Evolutionary conservation across 805 yeast species (phyloP).

Genomic region (Starmerella sirachaensis): DNA sequence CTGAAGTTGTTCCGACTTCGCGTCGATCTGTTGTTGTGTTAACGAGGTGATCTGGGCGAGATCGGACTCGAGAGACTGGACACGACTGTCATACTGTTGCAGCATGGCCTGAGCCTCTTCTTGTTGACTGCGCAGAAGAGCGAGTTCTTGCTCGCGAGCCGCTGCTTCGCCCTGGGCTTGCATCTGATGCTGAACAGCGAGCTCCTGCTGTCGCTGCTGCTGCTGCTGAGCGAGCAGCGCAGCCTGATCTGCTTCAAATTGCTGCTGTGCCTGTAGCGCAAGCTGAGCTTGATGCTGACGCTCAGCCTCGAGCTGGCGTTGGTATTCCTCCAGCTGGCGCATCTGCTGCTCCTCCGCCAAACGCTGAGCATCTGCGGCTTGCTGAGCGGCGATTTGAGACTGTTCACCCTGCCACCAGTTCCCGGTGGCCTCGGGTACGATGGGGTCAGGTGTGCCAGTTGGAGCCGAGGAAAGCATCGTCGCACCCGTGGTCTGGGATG

Average conservation of each 20-base stretch:
- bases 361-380: no score
- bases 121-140: slow-evolving; percentile 64
- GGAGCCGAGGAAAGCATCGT: slow-evolving; percentile 1
- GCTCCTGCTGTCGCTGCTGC: slow-evolving; percentile 44
- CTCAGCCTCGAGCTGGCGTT: slow-evolving; percentile 49
- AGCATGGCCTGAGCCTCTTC: slow-evolving; percentile 75
- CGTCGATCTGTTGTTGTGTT: slow-evolving; percentile 58
- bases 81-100: slow-evolving; percentile 78
- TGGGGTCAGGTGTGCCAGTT: slow-evolving; percentile 9
- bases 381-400: slow-evolving; percentile 38
- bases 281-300: slow-evolving; percentile 54
- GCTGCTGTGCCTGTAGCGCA: slow-evolving; percentile 55
- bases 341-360: slow-evolving; percentile 50
- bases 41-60: slow-evolving; percentile 46
- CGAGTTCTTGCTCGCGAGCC: slow-evolving; percentile 68
- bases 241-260: slow-evolving; percentile 63
- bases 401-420: slow-evolving; percentile 39
- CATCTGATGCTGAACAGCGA: slow-evolving; percentile 54
- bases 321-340: slow-evolving; percentile 45
- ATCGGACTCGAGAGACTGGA: slow-evolving; percentile 68
- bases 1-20: slow-evolving; percentile 62
- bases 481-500: slow-evolving; percentile 22
- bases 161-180: slow-evolving; percentile 71
- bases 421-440: slow-evolving; percentile 28
- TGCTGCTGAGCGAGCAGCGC: slow-evolving; percentile 58